Evolutionary conservation across 257 asterid genomes (phyloP), one percentile per base, ranked within the genome.

Genomic region (Solanum gracilifrons): DNA sequence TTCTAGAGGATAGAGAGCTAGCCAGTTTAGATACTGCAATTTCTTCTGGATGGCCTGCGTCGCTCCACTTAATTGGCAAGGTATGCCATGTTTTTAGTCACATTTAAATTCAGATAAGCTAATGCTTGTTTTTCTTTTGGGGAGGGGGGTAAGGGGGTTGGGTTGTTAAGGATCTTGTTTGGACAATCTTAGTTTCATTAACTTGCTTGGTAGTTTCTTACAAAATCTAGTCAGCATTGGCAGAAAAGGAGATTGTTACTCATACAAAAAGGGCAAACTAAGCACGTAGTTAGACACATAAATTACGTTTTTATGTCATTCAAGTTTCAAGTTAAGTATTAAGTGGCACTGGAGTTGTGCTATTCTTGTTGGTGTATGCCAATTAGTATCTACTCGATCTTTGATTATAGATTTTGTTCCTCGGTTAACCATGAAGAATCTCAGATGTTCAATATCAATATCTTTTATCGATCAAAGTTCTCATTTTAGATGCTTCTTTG

Each of bases 31-130:
- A 95, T 87, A 86, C 89, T 43, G 98, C 98, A 87, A 83, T 95
- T 87, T 91, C 92, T 12, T 92, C 95, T 43, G 98, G 98, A 74
- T 97, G 99, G 99, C 99, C 99, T 73, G 98, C 98, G 41, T 94
- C 99, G 21, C 88, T 97, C 79, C 99, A 97, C 93, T 92, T 97
- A 90, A 97, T 97, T 88, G 99, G 99, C 88, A 97, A 97, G 99
- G 99, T 95, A 92, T 33, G 86, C 71, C 2, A 9, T 83, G 68
- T 27, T 51, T 29, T 18, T 85, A 27, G 85, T 46, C 41, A 46
- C 16, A 46, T 46, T 80, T 79, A 46, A 77, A 39, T 79, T 69
- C 33, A 0, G 31, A 13, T 74, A 6, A 72, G 39, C 72, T 71
- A 71, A 20, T 39, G 37, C 27, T 79, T 27, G 13, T 79, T n/a